Conservation (phyloP, 2,329 filamentous ascomycete genomes). For the Colletotrichum sp. region DNA sequence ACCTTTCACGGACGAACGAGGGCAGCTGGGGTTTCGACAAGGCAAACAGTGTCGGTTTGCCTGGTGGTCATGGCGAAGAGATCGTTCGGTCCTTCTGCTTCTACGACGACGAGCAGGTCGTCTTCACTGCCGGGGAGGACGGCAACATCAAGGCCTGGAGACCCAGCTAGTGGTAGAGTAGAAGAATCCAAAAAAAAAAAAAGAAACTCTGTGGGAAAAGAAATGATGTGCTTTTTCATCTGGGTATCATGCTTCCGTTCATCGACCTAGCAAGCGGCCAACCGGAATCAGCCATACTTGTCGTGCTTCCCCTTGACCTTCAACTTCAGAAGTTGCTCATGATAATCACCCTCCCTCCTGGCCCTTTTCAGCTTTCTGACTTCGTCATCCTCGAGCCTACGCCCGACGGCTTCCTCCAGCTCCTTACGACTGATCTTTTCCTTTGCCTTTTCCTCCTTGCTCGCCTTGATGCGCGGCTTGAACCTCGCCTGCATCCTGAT, state of each 20-base stretch:
- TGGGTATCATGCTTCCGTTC: constrained; percentile 11
- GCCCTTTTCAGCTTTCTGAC: constrained; percentile 83
- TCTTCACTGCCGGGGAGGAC: constrained; percentile 65
- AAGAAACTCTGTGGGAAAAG: not conserved
- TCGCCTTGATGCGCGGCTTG: constrained; percentile 81
- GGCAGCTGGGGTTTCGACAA: constrained; percentile 59
- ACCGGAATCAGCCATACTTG: constrained; percentile 61
- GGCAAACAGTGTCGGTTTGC: constrained; percentile 62
- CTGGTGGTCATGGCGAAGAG: constrained; percentile 67
- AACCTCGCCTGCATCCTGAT: constrained; percentile 95
- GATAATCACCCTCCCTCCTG: constrained; percentile 84
- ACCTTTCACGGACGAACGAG: constrained; percentile 54
- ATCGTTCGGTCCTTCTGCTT: constrained; percentile 70
- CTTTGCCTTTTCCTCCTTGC: constrained; percentile 81
- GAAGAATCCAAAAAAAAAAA: not conserved
- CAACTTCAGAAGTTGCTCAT: constrained; percentile 83
- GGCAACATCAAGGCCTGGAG: constrained; percentile 63
- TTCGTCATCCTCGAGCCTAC: constrained; percentile 82
- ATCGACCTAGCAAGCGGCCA: not conserved
- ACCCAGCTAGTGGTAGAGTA: constrained; percentile 21
- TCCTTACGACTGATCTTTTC: constrained; percentile 88
- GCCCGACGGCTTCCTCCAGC: constrained; percentile 80
- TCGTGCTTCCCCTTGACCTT: constrained; percentile 94
- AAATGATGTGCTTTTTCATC: not conserved
- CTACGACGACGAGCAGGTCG: constrained; percentile 62